Evolutionary conservation across 768 basidiomycete genomes (phyloP).

Genomic region (Udeniomyces megalosporus): DNA sequence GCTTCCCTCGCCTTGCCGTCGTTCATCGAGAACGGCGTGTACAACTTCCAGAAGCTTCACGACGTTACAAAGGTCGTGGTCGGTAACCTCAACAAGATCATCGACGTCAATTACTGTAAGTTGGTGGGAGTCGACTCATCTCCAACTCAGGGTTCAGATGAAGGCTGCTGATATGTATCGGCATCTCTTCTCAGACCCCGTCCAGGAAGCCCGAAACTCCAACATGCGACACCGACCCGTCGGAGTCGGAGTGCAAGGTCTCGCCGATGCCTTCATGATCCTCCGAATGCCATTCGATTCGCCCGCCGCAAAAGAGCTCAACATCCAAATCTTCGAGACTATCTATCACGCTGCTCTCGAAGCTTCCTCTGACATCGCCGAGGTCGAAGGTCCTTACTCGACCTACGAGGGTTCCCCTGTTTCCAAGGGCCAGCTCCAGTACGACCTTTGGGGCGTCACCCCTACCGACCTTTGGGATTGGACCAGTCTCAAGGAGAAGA

Average conservation of each 20-base stretch:
- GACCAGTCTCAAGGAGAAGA: conserved; percentile 67
- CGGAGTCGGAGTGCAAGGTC: conserved; percentile 91
- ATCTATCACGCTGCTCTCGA: conserved; percentile 93
- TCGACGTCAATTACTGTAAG: conserved; percentile 38
- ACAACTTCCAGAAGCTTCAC: conserved; percentile 91
- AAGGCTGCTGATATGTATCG: too few relatives aligned
- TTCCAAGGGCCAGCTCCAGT: conserved; percentile 71
- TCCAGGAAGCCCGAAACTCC: conserved; percentile 73
- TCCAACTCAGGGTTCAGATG: too few relatives aligned
- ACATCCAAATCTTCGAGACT: conserved; percentile 94
- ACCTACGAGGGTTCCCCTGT: conserved; percentile 86
- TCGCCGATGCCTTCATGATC: conserved; percentile 96
- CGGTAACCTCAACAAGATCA: conserved; percentile 82
- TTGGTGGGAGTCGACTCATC: too few relatives aligned
- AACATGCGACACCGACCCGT: conserved; percentile 97
- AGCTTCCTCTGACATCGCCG: conserved; percentile 74
- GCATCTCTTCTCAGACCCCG: conserved; percentile 57
- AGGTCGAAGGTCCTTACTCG: conserved; percentile 63
- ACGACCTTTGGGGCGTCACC: conserved; percentile 84
- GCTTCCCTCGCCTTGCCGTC: conserved; percentile 90
- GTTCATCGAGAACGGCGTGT: conserved; percentile 55
- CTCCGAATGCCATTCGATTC: conserved; percentile 93
- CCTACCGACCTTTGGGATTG: conserved; percentile 90
- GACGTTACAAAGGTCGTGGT: conserved; percentile 85
- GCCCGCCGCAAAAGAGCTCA: conserved; percentile 64